phyloP scores from a whole-genome alignment of 331 rosid species.

The Malus hybrid region DNA sequence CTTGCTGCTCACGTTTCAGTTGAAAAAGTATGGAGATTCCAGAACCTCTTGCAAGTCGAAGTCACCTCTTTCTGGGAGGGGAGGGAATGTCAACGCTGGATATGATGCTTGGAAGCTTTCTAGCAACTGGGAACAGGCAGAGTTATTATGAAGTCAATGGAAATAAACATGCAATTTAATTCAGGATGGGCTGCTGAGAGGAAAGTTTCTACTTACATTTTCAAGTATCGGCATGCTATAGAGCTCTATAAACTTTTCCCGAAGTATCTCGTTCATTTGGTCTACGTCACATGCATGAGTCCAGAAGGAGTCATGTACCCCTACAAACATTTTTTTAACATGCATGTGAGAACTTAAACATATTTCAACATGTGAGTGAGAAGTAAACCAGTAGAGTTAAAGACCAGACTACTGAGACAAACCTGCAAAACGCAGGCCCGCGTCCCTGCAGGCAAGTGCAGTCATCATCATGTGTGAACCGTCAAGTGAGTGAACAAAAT shows the following conservation, averaged over 20 bases:
- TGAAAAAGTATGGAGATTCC: constrained; percentile 78
- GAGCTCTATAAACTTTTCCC: constrained; percentile 76
- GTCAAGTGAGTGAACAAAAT: constrained; percentile 76
- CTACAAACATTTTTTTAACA: constrained; percentile 30
- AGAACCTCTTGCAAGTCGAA: constrained; percentile 66
- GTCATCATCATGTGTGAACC: constrained; percentile 92
- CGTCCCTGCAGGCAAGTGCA: constrained; percentile 78
- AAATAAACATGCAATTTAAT: neutral
- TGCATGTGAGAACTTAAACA: neutral
- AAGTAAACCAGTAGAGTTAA: neutral
- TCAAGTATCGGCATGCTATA: constrained; percentile 76
- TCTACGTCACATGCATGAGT: constrained; percentile 84
- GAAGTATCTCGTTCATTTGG: constrained; percentile 64
- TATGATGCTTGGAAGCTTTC: constrained; percentile 61
- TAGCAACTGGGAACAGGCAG: constrained; percentile 45
- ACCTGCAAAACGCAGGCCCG: constrained; percentile 87
- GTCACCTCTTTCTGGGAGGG: constrained; percentile 68
- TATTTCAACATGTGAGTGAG: neutral
- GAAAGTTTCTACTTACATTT: constrained; percentile 43
- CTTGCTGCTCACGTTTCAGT: constrained; percentile 30
- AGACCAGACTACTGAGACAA: neutral
- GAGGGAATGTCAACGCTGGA: constrained; percentile 60
- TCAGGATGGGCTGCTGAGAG: neutral
- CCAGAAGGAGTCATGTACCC: constrained; percentile 92
- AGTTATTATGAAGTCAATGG: constrained; percentile 6